Conservation (phyloP, 257 asterid genomes). For the Nicotiana sylvestris region DNA sequence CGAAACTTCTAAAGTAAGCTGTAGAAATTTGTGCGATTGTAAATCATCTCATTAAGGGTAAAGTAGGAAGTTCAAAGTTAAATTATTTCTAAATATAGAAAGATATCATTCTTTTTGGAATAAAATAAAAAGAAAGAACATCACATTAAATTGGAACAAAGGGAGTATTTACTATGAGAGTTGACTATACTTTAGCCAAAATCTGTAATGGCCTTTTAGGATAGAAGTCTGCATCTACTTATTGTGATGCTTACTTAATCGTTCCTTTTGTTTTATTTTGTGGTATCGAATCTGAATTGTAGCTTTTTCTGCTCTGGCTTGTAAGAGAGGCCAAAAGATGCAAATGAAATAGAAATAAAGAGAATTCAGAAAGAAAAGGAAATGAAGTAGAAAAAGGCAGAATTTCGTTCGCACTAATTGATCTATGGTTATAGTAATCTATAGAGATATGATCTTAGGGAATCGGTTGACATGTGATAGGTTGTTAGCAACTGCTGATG, state of each 20-base stretch:
- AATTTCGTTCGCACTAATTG: not conserved
- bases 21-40: no score
- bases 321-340: not conserved
- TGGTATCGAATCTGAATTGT: not conserved
- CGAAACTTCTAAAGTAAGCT: no score
- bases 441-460: not conserved
- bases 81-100: no score
- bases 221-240: not conserved
- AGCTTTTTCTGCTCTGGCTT: not conserved
- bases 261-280: not conserved
- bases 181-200: not conserved
- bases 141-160: no score
- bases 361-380: conserved; percentile 1
- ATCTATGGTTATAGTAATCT: not conserved
- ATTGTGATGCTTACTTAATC: not conserved
- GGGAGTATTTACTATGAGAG: not conserved
- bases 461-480: not conserved
- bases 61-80: no score
- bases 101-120: no score
- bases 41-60: no score
- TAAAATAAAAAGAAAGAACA: no score
- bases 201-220: not conserved
- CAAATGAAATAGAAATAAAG: not conserved
- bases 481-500: not conserved
- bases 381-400: not conserved